Base-by-base conservation (phyloP, 31 red algal species). In the Bonnemaisonia californica region DNA sequence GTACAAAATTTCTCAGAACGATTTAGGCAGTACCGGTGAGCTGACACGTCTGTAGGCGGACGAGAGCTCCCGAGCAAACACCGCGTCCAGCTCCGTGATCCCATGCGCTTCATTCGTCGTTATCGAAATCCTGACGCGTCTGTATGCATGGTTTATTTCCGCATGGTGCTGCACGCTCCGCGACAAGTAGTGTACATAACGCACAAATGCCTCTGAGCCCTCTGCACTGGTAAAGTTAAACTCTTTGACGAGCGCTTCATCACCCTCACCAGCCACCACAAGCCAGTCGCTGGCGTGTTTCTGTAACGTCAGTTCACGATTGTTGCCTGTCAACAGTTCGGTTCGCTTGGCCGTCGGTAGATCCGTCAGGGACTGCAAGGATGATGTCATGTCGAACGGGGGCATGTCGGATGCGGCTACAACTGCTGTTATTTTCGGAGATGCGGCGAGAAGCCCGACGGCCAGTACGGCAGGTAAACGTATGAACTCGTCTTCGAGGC, bases 371-470 rank as follows among this genome's bases (percentile, higher is more conserved):
- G 72, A 77, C 42, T 60, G 64, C 7, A 63, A 32, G 31, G 73
- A 41, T 19, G 74, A 48, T 23, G 83, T 87, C 18, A 87, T 77
- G 47, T 87, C 83, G 62, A 87, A 77, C 29, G 83, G 83, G 22
- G 57, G 72, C 45, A 70, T 2, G 54, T 87, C 83, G 16, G 11
- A 67, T 41, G 83, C 71, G 34, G 71, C 63, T 41, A 87, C 73
- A 2, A 87, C 74, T 21, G 74, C 37, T 35, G 51, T 71, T 23
- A 71, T 87, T 60, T 87, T 87, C 32, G 45, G 60, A 18, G 48
- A 69, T 2, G 73, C 71, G 4, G 68, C 56, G 3, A 87, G 83
- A 19, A 87, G 31, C 13, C 73, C 83, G 2, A 69, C 61, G 29
- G 83, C 61, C 47, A 41, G 7, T 2, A 87, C 83, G 39, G 69